Percentiles rank a stretch among this genome's conserved stretches.
Evolutionary conservation across 2,329 filamentous ascomycete genomes (phyloP).

Genomic region (Fusarium anguioides): DNA sequence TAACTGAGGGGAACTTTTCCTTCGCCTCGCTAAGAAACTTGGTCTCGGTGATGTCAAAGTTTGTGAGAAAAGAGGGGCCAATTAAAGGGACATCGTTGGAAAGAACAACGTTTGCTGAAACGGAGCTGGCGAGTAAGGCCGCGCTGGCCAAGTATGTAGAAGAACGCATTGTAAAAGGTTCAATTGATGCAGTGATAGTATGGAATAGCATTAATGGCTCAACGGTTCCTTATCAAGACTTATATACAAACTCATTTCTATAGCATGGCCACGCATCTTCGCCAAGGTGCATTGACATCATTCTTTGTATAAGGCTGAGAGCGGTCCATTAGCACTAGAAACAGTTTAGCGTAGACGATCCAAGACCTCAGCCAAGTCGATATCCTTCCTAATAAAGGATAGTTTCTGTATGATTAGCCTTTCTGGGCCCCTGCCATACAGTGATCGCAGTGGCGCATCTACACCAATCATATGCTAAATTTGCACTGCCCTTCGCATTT

Average conservation of each 20-base stretch:
- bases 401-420: neutral
- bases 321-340: neutral
- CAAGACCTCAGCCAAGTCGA: neutral
- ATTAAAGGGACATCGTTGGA: constrained; percentile 36
- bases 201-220: neutral
- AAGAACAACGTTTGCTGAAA: constrained; percentile 9
- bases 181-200: neutral
- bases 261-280: neutral
- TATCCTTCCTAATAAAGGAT: neutral
- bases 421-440: neutral
- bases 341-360: neutral
- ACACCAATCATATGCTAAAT: neutral
- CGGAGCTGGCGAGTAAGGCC: neutral
- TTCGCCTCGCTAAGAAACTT: constrained; percentile 11
- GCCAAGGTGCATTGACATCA: neutral
- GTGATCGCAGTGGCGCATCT: neutral
- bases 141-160: neutral
- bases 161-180: neutral
- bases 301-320: neutral
- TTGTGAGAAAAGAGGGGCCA: constrained; percentile 35
- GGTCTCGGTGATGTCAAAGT: constrained; percentile 34
- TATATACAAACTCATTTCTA: neutral
- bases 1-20: constrained; percentile 12
- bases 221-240: neutral
- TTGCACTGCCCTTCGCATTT: neutral